These are phyloP conservation scores for Nitzschia sp. DNA, from an alignment of 108 stramenopile species.

Conservation along the genomic window DNA sequence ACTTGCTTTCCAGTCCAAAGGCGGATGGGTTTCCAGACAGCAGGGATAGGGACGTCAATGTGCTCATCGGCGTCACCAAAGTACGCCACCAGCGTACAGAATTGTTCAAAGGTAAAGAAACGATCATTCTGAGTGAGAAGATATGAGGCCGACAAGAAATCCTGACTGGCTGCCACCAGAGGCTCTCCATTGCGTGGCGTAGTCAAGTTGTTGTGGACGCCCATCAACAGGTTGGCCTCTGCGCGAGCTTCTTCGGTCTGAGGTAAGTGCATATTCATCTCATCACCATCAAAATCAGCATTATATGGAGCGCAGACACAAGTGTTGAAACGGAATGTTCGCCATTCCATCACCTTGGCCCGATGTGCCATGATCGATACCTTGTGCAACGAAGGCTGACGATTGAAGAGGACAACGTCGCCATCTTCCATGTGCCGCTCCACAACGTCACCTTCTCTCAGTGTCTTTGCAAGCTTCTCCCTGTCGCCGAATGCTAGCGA, in stretches of 20 bases:
- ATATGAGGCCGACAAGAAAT: slow-evolving; percentile 89
- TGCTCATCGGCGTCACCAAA: slow-evolving; percentile 92
- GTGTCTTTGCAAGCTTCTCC: slow-evolving; percentile 83
- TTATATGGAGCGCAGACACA: slow-evolving; percentile 98
- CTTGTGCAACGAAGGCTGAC: slow-evolving; percentile 98
- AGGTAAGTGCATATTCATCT: slow-evolving; percentile 99
- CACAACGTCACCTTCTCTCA: slow-evolving; percentile 98
- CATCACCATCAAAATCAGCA: slow-evolving; percentile 99
- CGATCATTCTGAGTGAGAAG: slow-evolving; percentile 95
- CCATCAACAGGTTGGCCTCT: slow-evolving; percentile 97
- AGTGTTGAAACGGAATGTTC: slow-evolving; percentile 98
- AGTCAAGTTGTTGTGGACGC: slow-evolving; percentile 93
- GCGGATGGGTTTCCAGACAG: slow-evolving; percentile 92
- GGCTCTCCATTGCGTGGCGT: slow-evolving; percentile 96
- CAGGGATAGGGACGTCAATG: slow-evolving; percentile 91
- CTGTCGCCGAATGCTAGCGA: slow-evolving; percentile 94
- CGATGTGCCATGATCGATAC: slow-evolving; percentile 99
- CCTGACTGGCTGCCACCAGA: slow-evolving; percentile 99
- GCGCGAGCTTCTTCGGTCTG: slow-evolving; percentile 95
- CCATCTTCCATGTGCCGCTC: slow-evolving; percentile 98
- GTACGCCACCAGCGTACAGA: slow-evolving; percentile 97
- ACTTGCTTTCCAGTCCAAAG: slow-evolving; percentile 99
- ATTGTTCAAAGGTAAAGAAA: slow-evolving; percentile 92
- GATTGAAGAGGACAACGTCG: slow-evolving; percentile 98
- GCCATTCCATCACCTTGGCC: slow-evolving; percentile 98